Evolutionary conservation across 1,284 basidiomycete species (phyloP), one percentile per base, ranked within the genome.

Genomic region (Ganoderma boninense): DNA sequence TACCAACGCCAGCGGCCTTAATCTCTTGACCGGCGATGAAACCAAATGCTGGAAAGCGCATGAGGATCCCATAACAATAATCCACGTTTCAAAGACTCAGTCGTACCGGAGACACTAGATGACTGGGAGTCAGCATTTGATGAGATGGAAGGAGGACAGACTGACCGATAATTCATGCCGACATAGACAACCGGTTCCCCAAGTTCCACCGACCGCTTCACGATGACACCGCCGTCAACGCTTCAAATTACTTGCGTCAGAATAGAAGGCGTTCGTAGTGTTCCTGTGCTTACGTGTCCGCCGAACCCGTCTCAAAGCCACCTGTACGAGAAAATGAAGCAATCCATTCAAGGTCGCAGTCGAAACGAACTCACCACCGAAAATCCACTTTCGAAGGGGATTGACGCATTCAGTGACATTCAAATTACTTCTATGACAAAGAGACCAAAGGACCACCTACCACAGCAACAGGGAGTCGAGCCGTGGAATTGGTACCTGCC

Each of bases 1-100:
- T 90, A 3, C 85, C 84, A 1, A 87, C 80, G 1, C 87, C 86
- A 4, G 85, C 87, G 14, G 79, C 82, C 61, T 84, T 82, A 35
- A 87, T 83, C 74, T 89, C 86, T 69, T 84, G 74, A 26, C 87
- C 60, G 1, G 59, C 62, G 16, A 74, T 59, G 64, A 74, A 74
- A 8, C 72, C 72, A 35, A 67, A 71, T 6, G 68, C 69, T 68
- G 29, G 20, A 18, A 3, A 44, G n/a, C 2, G 5, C 23, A 52
- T 52, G 23, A 52, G 49, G 4, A 23, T 16, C 26, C n/a, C 11
- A 23, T 14, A 32, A 49, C 35, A 32, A 23, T 10, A 2, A 46
- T 35, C 1, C 26, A n/a, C 20, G n/a, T 42, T 10, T 32, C 4
- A 62, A 8, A 18, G 1, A 16, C 16, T 40, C 26, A 29, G 23